Evolutionary conservation across 148 eudicot species (phyloP).

Genomic region (Silene conica): DNA sequence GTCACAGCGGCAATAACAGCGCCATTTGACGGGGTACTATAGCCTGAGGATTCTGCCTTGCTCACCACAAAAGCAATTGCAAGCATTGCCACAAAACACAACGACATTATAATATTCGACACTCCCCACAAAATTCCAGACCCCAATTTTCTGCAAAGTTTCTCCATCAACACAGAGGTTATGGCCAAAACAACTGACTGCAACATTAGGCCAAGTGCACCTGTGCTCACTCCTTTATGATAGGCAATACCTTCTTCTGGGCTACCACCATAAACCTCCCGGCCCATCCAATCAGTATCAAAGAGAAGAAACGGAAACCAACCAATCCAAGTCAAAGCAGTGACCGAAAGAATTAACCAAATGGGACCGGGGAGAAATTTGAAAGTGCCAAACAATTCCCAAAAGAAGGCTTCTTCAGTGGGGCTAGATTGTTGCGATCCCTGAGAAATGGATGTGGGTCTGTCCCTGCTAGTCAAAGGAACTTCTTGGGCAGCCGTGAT

Average conservation of each 20-base stretch:
- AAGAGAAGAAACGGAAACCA: constrained; percentile 97
- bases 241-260: constrained; percentile 74
- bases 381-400: constrained; percentile 91
- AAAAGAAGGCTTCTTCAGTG: constrained; percentile 82
- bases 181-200: constrained; percentile 79
- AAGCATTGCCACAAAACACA: constrained; percentile 81
- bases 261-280: constrained; percentile 87
- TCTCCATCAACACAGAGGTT: constrained; percentile 90
- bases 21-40: constrained; percentile 55
- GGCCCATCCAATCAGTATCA: constrained; percentile 99
- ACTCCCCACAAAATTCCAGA: constrained; percentile 94
- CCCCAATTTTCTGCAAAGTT: constrained; percentile 76
- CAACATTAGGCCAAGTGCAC: constrained; percentile 89
- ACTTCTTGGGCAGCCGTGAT: constrained; percentile 64
- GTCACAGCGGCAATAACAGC: constrained; percentile 68
- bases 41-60: constrained; percentile 32
- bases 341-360: constrained; percentile 78
- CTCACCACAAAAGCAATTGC: constrained; percentile 47
- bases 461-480: constrained; percentile 36
- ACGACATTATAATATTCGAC: constrained; percentile 76
- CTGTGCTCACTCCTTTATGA: constrained; percentile 82
- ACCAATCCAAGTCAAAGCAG: constrained; percentile 90
- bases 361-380: constrained; percentile 65
- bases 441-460: constrained; percentile 28
- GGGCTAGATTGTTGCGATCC: constrained; percentile 35